Conservation (phyloP, 2,329 filamentous ascomycete genomes). For the Ophiostoma triangulosporum region DNA sequence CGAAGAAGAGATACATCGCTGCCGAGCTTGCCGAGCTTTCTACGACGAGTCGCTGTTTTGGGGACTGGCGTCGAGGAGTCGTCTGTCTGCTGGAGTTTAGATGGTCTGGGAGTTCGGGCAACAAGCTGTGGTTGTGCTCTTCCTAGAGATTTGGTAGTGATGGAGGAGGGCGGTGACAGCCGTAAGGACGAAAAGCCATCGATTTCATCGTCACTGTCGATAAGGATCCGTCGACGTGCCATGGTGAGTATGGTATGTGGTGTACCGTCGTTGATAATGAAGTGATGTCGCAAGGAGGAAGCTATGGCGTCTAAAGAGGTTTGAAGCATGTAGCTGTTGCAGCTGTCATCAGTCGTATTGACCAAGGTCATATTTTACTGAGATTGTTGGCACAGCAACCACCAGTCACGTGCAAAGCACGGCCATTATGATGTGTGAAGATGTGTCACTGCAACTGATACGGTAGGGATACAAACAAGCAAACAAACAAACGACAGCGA, state of each 20-base stretch:
- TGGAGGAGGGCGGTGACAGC: neutral
- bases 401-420: neutral
- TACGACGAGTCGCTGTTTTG: neutral
- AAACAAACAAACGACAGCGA: too few relatives aligned
- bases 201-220: neutral
- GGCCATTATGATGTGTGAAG: neutral
- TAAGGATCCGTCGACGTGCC: neutral
- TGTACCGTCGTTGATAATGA: too few relatives aligned
- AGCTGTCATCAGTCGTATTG: too few relatives aligned
- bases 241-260: neutral
- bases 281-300: too few relatives aligned
- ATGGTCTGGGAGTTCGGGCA: neutral
- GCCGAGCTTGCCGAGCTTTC: neutral
- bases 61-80: neutral
- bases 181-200: neutral
- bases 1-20: constrained; percentile 2
- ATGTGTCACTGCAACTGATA: neutral
- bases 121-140: neutral
- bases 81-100: neutral
- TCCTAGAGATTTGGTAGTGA: neutral
- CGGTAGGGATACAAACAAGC: too few relatives aligned
- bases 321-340: neutral
- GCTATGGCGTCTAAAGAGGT: too few relatives aligned
- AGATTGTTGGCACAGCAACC: neutral
- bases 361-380: neutral